Base-by-base conservation (phyloP, 495 filamentous ascomycete species). In the Apiosordaria backusii region DNA sequence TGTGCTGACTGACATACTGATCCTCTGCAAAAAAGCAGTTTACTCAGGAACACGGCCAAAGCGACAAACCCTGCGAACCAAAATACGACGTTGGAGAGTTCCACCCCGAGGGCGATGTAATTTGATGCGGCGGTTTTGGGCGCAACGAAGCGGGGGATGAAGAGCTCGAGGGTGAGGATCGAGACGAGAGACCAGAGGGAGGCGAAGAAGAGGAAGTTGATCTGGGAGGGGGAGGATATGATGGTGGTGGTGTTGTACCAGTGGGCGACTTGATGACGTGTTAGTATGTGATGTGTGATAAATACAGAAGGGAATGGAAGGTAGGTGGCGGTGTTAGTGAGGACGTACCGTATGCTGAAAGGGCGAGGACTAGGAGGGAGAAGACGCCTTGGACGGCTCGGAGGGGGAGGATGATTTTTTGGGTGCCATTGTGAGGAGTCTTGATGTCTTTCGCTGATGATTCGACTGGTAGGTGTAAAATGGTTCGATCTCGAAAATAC, bases 21-120 rank as follows among this genome's bases (percentile, higher is more conserved):
- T 50, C 82, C 83, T 22, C 79, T 76, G 76, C 84, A 86, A 76
- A 82, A 83, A 70, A 80, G 75, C 26, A 84, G 76, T 50, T 83
- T 73, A 61, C 80, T 80, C 57, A 94, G 76, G 75, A 87, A 88
- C 4, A 86, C 87, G 5, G 85, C 83, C 22, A 92, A 79, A 0
- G 90, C 89, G 71, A 92, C 82, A 74, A 90, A 93, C 40, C 90
- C 90, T 0, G 87, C 82, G 77, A 97, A 90, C 90, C 90, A 94
- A 81, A 95, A 91, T 62, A 93, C 77, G 76, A 86, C 85, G 61
- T 91, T 93, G 54, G 87, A 61, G 50, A 77, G 71, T 72, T 93
- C 91, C 60, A 91, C 69, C 23, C 76, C 83, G 5, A 90, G 76
- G 50, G 89, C 79, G n/a, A 78, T 80, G 67, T 84, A 85, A 25